Evolutionary conservation across 2,329 filamentous ascomycete species (phyloP), one percentile per base, ranked within the genome.

Genomic region (Sarocladium kiliense): DNA sequence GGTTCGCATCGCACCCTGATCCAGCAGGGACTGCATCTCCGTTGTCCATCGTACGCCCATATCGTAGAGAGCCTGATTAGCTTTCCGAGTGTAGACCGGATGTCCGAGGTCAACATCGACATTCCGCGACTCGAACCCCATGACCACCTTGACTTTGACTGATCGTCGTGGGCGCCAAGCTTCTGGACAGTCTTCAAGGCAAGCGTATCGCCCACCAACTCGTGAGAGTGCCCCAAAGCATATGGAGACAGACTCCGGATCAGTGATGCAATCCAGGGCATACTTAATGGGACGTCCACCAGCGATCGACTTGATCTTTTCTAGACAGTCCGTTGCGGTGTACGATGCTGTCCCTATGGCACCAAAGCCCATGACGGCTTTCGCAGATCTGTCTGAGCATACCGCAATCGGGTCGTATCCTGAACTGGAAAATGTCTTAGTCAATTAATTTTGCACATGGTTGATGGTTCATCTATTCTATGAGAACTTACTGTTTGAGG

Each of bases 261-360:
- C 53, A 0, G 66, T 68, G 47, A 70, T 69, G 58, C 67, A 69
- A 53, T 70, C 68, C 1, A 70, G 53, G 3, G 58, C 62, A 19
- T 63, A 59, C 10, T 59, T 58, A 7, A 69, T 62, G 14, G 61
- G 60, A 12, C 30, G 30, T 32, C 30, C 30, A 12, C 30, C 30
- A 12, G 30, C 30, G 30, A 58, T 3, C 10, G 27, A 27, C 4
- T 53, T 53, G 30, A 64, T 56, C 7, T 36, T 30, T 26, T 63
- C 50, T 19, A 41, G 58, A 34, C 60, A 63, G 6, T 16, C 55
- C 2, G 61, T 41, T 21, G 64, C 64, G 14, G 60, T 58, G 54
- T 66, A 65, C 3, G 55, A 10, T 5, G 58, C 58, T 1, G 60
- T 59, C 3, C 53, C 57, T 4, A 39, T 51, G 3, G 65, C 65